Conservation (phyloP, 2,329 filamentous ascomycete species). For the Podosphaera leucotricha region DNA sequence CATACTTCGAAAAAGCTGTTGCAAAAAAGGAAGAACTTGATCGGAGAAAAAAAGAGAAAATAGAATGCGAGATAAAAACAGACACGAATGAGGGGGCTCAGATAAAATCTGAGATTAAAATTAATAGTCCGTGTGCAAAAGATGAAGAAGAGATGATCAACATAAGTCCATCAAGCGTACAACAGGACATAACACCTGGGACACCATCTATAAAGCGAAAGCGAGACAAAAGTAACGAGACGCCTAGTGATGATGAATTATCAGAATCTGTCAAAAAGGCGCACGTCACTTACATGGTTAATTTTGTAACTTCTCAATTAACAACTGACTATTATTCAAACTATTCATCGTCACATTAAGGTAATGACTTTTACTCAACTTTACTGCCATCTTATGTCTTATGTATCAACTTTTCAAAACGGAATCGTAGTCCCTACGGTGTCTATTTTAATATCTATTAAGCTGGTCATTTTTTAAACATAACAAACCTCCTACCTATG, state of each 20-base stretch:
- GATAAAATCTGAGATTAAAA: slow-evolving; percentile 13
- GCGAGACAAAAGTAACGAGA: slow-evolving; percentile 22
- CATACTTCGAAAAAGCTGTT: slow-evolving; percentile 71
- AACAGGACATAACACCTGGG: slow-evolving; percentile 19
- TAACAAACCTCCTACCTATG: background rate
- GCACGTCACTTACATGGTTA: background rate
- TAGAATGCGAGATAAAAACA: background rate
- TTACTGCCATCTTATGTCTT: background rate
- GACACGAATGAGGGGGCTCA: slow-evolving; percentile 5
- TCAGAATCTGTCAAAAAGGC: background rate
- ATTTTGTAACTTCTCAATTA: background rate
- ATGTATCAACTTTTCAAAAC: background rate
- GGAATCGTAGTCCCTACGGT: background rate
- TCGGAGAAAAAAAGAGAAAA: slow-evolving; percentile 29
- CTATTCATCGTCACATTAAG: background rate
- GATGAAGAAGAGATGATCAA: slow-evolving; percentile 14
- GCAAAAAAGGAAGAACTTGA: slow-evolving; percentile 48
- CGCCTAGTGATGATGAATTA: background rate
- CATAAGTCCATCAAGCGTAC: slow-evolving; percentile 15
- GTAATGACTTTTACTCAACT: background rate
- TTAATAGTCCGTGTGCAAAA: slow-evolving; percentile 14
- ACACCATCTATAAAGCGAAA: slow-evolving; percentile 34
- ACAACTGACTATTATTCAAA: background rate
- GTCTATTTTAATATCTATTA: background rate
- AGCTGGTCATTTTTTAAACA: background rate